Evolutionary conservation across 768 basidiomycete genomes (phyloP).

Genomic region (Tulasnella sp.): DNA sequence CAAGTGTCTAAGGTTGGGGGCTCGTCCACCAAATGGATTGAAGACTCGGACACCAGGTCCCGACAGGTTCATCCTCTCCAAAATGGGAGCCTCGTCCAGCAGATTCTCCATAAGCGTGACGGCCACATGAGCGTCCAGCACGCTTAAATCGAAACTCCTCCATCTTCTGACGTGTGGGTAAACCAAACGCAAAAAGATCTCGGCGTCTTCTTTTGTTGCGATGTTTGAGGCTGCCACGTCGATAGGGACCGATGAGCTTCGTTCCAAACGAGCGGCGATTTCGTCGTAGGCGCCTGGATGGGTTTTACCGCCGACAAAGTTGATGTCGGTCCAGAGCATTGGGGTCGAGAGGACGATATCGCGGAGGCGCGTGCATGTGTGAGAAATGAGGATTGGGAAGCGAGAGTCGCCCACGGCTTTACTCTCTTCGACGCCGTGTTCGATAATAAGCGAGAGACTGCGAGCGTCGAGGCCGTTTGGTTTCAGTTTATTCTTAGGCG

Average conservation of each 20-base stretch:
- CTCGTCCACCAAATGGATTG: conserved; percentile 1
- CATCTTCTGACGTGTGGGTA: conserved; percentile 13
- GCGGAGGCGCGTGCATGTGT: neutral
- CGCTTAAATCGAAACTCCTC: conserved; percentile 9
- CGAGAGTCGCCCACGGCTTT: neutral
- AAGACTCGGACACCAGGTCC: neutral
- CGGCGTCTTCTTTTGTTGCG: neutral
- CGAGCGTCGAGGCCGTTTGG: neutral
- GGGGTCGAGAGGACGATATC: neutral
- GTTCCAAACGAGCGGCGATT: neutral
- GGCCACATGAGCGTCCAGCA: neutral
- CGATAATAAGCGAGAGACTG: conserved; percentile 7
- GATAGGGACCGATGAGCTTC: neutral
- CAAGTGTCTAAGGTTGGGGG: neutral
- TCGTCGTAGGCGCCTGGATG: neutral
- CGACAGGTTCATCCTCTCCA: neutral
- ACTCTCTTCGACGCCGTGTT: neutral
- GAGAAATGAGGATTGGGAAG: neutral
- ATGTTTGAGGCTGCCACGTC: conserved; percentile 3
- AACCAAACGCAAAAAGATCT: neutral
- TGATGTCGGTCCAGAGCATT: neutral
- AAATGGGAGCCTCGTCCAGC: neutral
- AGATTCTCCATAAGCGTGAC: conserved; percentile 3
- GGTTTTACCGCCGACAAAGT: no score
- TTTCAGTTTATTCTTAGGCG: no score